These are phyloP conservation scores for Stemphylium beticola DNA, from an alignment of 2,329 filamentous ascomycete genomes.

Conservation along the genomic window DNA sequence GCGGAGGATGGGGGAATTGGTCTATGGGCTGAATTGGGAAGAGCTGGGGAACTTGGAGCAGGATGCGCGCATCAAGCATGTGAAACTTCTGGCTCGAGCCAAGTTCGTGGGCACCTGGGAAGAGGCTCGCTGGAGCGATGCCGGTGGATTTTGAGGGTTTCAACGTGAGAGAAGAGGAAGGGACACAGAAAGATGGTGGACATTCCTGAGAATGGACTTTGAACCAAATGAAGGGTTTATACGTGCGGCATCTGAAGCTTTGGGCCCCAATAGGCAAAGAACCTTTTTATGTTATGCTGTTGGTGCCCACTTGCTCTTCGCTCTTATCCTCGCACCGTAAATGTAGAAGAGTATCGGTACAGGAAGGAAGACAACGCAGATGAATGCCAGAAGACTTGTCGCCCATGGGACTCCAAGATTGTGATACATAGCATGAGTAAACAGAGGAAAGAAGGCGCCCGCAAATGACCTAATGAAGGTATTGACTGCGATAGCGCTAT, in stretches of 20 bases:
- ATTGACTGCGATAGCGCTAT: slow-evolving; percentile 57
- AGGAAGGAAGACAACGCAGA: slow-evolving; percentile 41
- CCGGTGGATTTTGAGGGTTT: too few relatives aligned
- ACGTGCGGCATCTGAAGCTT: not conserved
- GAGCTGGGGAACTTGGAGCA: not conserved
- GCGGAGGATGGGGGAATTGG: slow-evolving; percentile 1
- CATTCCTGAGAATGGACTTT: not conserved
- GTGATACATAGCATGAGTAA: slow-evolving; percentile 56
- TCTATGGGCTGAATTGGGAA: slow-evolving; percentile 11
- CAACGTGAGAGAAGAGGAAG: not conserved
- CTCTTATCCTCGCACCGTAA: slow-evolving; percentile 42
- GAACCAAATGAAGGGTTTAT: not conserved
- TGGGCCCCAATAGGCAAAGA: not conserved
- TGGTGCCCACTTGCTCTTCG: slow-evolving; percentile 42
- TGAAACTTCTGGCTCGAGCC: not conserved
- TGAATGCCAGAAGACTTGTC: slow-evolving; percentile 40
- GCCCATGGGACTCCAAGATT: slow-evolving; percentile 46
- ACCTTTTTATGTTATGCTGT: not conserved
- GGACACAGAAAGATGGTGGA: not conserved
- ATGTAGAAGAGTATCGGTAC: slow-evolving; percentile 47
- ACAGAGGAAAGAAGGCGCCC: slow-evolving; percentile 59
- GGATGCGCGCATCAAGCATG: not conserved
- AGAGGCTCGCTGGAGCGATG: not conserved
- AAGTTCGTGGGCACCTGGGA: not conserved
- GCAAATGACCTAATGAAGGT: slow-evolving; percentile 58